Percentiles rank a stretch among this genome's conserved stretches.
Evolutionary conservation across 2,329 filamentous ascomycete species (phyloP).

Genomic region (Cladosporium sp.): DNA sequence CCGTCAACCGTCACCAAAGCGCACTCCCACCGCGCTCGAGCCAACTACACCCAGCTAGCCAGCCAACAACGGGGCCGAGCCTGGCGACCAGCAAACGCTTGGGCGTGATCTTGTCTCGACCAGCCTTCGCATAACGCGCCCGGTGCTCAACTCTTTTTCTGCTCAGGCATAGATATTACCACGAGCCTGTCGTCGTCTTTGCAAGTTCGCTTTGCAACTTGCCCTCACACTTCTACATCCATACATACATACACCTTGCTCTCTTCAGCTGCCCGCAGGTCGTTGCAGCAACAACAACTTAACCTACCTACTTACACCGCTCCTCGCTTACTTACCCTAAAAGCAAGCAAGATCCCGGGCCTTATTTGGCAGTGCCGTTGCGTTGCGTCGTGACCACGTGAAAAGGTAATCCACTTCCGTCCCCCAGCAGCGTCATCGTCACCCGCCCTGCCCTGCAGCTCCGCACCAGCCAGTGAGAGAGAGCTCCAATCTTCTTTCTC

Average conservation of each 20-base stretch:
- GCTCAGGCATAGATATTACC: not conserved
- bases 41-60: not conserved
- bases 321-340: not conserved
- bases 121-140: slow-evolving; percentile 3
- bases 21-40: not conserved
- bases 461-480: no score
- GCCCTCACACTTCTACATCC: not conserved
- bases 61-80: not conserved
- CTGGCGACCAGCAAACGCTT: slow-evolving; percentile 1
- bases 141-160: not conserved
- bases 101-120: slow-evolving; percentile 4
- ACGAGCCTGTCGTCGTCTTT: not conserved
- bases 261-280: not conserved
- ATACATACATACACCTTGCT: not conserved
- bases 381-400: slow-evolving; percentile 13
- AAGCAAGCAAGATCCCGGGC: not conserved
- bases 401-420: slow-evolving; percentile 7
- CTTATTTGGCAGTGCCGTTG: slow-evolving; percentile 5
- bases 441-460: slow-evolving; percentile 6
- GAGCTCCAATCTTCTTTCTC: not conserved
- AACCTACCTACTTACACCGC: not conserved
- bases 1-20: not conserved
- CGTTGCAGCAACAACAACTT: not conserved
- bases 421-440: not conserved
- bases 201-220: not conserved